Evolutionary conservation across 208 protist species (phyloP), one percentile per base, ranked within the genome.

Genomic region (Leishmania tropica): DNA sequence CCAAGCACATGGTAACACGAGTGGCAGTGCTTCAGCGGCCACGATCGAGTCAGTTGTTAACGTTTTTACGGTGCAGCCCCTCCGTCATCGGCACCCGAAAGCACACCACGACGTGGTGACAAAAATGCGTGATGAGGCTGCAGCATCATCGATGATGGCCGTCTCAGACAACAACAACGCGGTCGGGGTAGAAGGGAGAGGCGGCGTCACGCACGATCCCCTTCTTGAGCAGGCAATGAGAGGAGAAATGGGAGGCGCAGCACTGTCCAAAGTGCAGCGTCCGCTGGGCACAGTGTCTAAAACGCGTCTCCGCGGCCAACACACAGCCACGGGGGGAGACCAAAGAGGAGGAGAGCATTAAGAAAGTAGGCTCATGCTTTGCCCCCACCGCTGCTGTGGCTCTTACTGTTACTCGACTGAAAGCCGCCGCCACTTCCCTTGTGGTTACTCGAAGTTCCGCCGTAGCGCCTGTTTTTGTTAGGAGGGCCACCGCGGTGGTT

Each of bases 391-490:
- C 45, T 48, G n/a, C 31, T 47, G 56, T 47, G 24, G 28, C 17
- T 51, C 31, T 78, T 65, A 21, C 65, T 7, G 56, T 81, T 64
- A 28, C 40, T 45, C 13, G 31, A n/a, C 10, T 73, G 24, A 53
- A 47, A 64, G 47, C 62, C 70, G 11, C 70, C 40, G 54, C 78
- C 70, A 24, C 67, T n/a, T 40, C 71, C 62, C 62, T 78, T 76
- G 72, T 53, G 79, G 75, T 74, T 73, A 68, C 72, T 51, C 28
- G 67, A 37, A 64, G 80, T 75, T 28, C 54, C 48, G 65, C 72
- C 81, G 53, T 64, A 76, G 28, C 80, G 77, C 70, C 40, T 84
- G 64, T 76, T 58, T 65, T 72, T 84, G 65, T 87, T 74, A 42
- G 78, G 81, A n/a, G 47, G 31, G 1, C 80, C 82, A 8, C 78